phyloP scores from a whole-genome alignment of 1,284 basidiomycete genomes.

The Malassezia pachydermatis region DNA sequence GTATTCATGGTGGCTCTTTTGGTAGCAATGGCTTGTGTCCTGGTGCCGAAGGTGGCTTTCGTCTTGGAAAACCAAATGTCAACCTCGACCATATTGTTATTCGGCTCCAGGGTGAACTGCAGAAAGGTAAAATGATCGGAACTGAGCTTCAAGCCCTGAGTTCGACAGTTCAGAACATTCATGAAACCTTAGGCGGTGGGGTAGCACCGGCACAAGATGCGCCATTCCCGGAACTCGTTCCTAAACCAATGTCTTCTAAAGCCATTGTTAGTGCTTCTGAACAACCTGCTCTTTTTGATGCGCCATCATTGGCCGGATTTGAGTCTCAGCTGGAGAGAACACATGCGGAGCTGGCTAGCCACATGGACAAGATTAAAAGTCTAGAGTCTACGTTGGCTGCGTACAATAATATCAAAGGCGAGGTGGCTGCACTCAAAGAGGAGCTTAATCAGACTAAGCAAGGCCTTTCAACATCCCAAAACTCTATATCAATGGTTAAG shows the following conservation, averaged over 20 bases:
- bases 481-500: too few species aligned
- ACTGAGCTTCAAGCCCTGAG: slow-evolving; percentile 71
- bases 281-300: slow-evolving; percentile 18
- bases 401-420: slow-evolving; percentile 72
- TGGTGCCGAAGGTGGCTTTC: slow-evolving; percentile 41
- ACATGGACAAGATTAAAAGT: slow-evolving; percentile 73
- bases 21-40: slow-evolving; percentile 39
- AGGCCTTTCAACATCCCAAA: slow-evolving; percentile 14
- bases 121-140: slow-evolving; percentile 88
- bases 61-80: slow-evolving; percentile 44
- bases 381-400: slow-evolving; percentile 70
- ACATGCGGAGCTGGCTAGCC: slow-evolving; percentile 64
- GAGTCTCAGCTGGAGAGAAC: slow-evolving; percentile 78
- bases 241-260: slow-evolving; percentile 6
- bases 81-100: slow-evolving; percentile 72
- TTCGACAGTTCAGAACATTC: slow-evolving; percentile 76
- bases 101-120: slow-evolving; percentile 72
- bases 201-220: slow-evolving; percentile 45
- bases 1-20: slow-evolving; percentile 35
- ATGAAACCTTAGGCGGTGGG: slow-evolving; percentile 78
- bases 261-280: slow-evolving; percentile 9
- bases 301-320: slow-evolving; percentile 52
- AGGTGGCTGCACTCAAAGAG: slow-evolving; percentile 55
- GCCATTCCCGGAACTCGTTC: slow-evolving; percentile 42
- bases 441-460: slow-evolving; percentile 46